phyloP scores from a whole-genome alignment of 768 basidiomycete species.

The Russula griseocarnosa region DNA sequence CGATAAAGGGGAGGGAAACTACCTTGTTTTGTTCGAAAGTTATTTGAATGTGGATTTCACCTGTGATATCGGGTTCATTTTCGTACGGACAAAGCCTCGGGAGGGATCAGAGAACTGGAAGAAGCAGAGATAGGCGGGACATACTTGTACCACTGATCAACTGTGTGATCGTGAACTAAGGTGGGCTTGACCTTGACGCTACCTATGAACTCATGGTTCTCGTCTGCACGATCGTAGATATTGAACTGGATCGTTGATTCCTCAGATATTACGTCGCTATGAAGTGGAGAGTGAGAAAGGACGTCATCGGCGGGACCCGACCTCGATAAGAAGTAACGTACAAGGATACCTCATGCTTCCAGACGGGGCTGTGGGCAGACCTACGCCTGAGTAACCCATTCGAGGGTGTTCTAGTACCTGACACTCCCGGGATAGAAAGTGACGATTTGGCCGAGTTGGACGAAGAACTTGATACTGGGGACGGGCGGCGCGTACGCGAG shows the following conservation, averaged over 20 bases:
- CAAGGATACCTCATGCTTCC: constrained; percentile 99
- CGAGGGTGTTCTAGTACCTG: constrained; percentile 33
- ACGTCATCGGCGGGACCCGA: constrained; percentile 9
- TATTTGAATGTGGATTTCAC: constrained; percentile 92
- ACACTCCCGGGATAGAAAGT: constrained; percentile 26
- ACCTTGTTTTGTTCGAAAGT: constrained; percentile 92
- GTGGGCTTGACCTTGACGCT: constrained; percentile 87
- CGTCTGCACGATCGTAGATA: constrained; percentile 83
- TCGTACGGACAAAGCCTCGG: constrained; percentile 68
- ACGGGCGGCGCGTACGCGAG: constrained; percentile 20
- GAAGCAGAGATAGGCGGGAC: constrained; percentile 35
- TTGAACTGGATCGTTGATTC: constrained; percentile 80
- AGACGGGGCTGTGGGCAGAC: constrained; percentile 85
- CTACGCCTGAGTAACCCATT: constrained; percentile 50
- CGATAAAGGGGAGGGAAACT: constrained; percentile 33
- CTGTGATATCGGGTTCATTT: constrained; percentile 71
- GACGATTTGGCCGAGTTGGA: constrained; percentile 27
- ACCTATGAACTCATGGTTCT: constrained; percentile 86
- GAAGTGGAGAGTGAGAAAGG: constrained; percentile 20
- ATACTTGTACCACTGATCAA: constrained; percentile 97
- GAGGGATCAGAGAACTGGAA: constrained; percentile 4
- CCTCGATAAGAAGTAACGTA: constrained; percentile 44
- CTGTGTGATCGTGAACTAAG: constrained; percentile 86
- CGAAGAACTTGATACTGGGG: constrained; percentile 21
- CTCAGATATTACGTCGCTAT: constrained; percentile 91